Conservation (phyloP, 2,329 filamentous ascomycete genomes). For the Ophiocordyceps camponoti-saundersi region DNA sequence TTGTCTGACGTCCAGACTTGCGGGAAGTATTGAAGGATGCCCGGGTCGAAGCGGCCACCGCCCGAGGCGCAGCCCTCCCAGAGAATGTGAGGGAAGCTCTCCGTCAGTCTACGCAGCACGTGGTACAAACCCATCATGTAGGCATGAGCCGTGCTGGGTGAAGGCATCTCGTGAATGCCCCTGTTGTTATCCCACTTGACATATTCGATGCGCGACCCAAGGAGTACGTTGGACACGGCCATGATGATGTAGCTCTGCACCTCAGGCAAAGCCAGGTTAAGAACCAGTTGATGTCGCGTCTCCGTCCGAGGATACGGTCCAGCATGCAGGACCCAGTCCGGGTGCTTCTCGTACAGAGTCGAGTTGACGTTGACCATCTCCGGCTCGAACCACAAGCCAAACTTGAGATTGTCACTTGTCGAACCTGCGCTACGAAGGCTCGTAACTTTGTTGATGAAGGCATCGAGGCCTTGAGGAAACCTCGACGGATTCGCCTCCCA, state of each 20-base stretch:
- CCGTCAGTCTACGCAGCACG: constrained; percentile 42
- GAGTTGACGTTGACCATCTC: constrained; percentile 52
- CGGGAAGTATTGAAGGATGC: constrained; percentile 46
- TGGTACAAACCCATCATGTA: constrained; percentile 49
- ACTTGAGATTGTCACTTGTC: constrained; percentile 29
- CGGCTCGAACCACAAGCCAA: constrained; percentile 51
- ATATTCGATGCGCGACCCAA: constrained; percentile 35
- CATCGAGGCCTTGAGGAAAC: constrained; percentile 38
- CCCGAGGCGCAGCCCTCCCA: constrained; percentile 52
- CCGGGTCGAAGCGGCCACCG: constrained; percentile 46
- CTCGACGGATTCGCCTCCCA: constrained; percentile 41
- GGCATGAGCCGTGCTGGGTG: constrained; percentile 33
- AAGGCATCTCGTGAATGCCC: constrained; percentile 41
- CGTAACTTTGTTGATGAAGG: constrained; percentile 33
- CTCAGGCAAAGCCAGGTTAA: constrained; percentile 42
- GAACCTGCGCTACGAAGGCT: constrained; percentile 28
- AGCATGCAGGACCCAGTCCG: constrained; percentile 45
- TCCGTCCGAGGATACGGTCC: constrained; percentile 38
- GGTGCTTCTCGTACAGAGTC: constrained; percentile 40
- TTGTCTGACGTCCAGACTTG: constrained; percentile 51
- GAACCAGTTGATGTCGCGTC: constrained; percentile 39
- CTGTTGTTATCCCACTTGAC: constrained; percentile 56
- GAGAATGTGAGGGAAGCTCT: constrained; percentile 40
- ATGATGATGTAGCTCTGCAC: constrained; percentile 47
- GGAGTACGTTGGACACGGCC: constrained; percentile 34